These are phyloP conservation scores for Mortierella antarctica DNA, from an alignment of 192 early-diverging fungal species.

Conservation along the genomic window DNA sequence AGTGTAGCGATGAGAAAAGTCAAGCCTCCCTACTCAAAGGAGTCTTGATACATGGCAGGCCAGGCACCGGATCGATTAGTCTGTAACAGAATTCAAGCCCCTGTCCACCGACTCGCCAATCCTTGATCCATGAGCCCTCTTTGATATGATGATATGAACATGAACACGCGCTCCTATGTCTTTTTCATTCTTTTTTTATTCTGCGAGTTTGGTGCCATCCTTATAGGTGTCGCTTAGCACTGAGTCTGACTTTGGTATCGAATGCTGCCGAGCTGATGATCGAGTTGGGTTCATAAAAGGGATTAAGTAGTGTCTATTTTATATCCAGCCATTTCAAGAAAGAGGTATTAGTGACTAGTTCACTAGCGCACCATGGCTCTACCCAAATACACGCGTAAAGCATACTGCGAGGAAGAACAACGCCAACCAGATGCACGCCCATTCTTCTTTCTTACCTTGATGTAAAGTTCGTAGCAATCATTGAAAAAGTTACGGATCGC, in stretches of 20 bases:
- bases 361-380: not conserved
- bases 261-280: slow-evolving; percentile 83
- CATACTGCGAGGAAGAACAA: not conserved
- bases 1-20: no score
- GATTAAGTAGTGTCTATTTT: slow-evolving; percentile 83
- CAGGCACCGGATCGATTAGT: no score
- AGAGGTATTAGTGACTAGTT: not conserved
- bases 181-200: slow-evolving; percentile 8
- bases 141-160: not conserved
- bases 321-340: slow-evolving; percentile 5
- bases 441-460: slow-evolving; percentile 74
- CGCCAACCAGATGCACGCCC: not conserved
- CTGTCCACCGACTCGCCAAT: not conserved
- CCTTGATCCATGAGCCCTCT: not conserved
- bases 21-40: no score
- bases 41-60: no score
- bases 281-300: slow-evolving; percentile 89
- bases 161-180: not conserved
- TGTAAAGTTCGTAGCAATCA: slow-evolving; percentile 86
- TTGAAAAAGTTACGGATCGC: slow-evolving; percentile 85
- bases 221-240: slow-evolving; percentile 82
- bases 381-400: not conserved
- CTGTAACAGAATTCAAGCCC: no score
- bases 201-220: not conserved
- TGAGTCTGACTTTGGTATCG: slow-evolving; percentile 79